A percentile compares a stretch with the other conserved stretches of the same genome.
These are phyloP conservation scores for Carex pumila DNA, from an alignment of 176 grass and related monocot species.

Conservation along the genomic window DNA sequence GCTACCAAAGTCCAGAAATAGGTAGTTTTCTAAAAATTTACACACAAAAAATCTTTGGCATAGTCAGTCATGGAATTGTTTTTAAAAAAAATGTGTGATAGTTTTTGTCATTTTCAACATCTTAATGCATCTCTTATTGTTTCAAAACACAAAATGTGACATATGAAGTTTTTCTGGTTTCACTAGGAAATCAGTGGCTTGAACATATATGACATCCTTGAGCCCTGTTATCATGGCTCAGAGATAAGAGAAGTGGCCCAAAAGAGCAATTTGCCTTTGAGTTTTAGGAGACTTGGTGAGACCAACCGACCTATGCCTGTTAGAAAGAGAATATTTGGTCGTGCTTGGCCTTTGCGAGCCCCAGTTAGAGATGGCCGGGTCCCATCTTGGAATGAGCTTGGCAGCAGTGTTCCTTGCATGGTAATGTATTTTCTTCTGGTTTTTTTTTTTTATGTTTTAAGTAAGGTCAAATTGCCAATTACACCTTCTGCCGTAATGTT, in stretches of 20 bases:
- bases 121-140: background rate
- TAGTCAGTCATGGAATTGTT: background rate
- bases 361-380: constrained; percentile 69
- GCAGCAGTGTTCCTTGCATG: constrained; percentile 55
- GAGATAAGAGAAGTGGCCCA: constrained; percentile 19
- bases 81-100: background rate
- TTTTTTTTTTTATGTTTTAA: background rate
- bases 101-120: background rate
- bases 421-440: constrained; percentile 26
- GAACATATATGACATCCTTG: constrained; percentile 93
- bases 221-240: constrained; percentile 77
- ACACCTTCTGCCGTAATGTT: background rate
- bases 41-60: background rate
- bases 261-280: constrained; percentile 36
- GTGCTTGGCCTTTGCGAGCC: constrained; percentile 89
- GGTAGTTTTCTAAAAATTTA: background rate
- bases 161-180: constrained; percentile 19
- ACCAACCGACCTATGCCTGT: constrained; percentile 61
- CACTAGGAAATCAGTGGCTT: constrained; percentile 36
- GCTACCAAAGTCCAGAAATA: background rate
- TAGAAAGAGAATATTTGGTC: constrained; percentile 84
- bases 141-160: background rate
- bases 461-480: background rate
- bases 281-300: constrained; percentile 74
- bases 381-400: constrained; percentile 83